A percentile compares a stretch with the other conserved stretches of the same genome.
Evolutionary conservation across 2,329 filamentous ascomycete species (phyloP).

Genomic region (Ophiostoma triangulosporum): DNA sequence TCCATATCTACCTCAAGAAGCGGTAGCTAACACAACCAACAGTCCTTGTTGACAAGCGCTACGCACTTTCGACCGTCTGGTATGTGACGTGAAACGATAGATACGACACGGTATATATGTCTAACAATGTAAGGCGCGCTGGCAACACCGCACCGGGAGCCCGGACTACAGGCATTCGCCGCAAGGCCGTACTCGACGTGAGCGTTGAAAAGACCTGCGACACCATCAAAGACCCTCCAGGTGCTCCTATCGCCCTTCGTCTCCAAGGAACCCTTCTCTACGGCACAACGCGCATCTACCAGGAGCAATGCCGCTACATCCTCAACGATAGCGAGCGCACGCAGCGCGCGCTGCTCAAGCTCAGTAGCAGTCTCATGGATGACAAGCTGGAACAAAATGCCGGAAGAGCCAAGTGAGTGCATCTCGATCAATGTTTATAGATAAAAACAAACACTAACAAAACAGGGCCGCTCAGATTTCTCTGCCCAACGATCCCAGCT

Average conservation of each 20-base stretch:
- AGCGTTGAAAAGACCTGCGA: constrained; percentile 75
- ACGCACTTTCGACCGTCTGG: constrained; percentile 94
- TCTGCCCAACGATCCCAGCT: constrained; percentile 70
- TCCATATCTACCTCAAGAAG: not conserved
- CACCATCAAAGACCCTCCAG: constrained; percentile 66
- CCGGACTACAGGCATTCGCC: constrained; percentile 57
- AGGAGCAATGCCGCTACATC: constrained; percentile 77
- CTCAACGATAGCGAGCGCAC: constrained; percentile 66
- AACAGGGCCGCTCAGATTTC: constrained; percentile 51
- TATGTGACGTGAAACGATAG: too few relatives aligned
- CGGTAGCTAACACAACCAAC: not conserved
- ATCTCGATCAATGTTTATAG: constrained; percentile 32
- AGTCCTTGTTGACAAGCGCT: constrained; percentile 73
- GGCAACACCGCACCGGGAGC: constrained; percentile 73
- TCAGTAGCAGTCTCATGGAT: constrained; percentile 52
- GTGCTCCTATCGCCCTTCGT: constrained; percentile 76
- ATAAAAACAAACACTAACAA: constrained; percentile 13
- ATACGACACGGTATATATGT: too few relatives aligned
- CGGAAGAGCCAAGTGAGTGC: constrained; percentile 48
- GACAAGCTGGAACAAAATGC: constrained; percentile 56
- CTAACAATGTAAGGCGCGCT: constrained; percentile 52
- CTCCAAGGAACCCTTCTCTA: constrained; percentile 82
- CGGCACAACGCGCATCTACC: constrained; percentile 73
- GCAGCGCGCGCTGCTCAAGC: constrained; percentile 41
- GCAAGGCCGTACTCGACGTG: constrained; percentile 79